Conservation (phyloP, 2,329 filamentous ascomycete genomes). For the Pleoardoris graminearum region DNA sequence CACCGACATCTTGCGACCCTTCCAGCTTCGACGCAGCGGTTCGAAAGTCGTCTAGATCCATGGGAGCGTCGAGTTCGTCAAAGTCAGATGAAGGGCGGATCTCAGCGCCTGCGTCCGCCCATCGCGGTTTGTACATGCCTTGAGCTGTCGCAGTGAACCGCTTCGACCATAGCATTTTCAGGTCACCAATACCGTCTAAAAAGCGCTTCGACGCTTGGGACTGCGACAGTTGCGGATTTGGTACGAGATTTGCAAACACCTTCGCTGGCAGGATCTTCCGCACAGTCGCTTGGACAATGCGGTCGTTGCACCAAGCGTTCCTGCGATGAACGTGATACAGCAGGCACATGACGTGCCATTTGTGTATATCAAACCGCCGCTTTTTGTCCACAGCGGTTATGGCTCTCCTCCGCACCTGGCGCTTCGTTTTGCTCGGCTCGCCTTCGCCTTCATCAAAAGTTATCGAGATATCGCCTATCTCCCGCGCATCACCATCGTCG, state of each 20-base stretch:
- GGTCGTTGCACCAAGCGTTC: conserved; percentile 88
- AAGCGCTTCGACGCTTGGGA: conserved; percentile 77
- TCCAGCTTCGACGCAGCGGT: conserved; percentile 68
- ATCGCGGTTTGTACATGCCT: conserved; percentile 56
- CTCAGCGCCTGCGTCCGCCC: conserved; percentile 70
- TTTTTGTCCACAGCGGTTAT: conserved; percentile 61
- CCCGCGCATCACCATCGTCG: conserved; percentile 35
- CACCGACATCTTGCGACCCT: conserved; percentile 87
- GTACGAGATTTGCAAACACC: conserved; percentile 68
- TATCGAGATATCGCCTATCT: conserved; percentile 46
- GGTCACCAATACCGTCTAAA: conserved; percentile 74
- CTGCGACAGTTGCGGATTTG: conserved; percentile 68
- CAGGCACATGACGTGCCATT: conserved; percentile 80
- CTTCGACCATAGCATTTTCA: conserved; percentile 66
- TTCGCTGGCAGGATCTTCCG: conserved; percentile 65
- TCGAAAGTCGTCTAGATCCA: conserved; percentile 74
- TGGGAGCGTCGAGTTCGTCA: conserved; percentile 67
- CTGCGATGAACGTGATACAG: conserved; percentile 75
- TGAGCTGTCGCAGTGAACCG: conserved; percentile 70
- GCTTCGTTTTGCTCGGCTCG: conserved; percentile 36
- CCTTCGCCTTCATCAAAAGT: conserved; percentile 41
- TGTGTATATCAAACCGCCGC: conserved; percentile 76
- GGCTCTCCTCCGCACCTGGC: conserved; percentile 53
- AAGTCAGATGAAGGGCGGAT: conserved; percentile 54
- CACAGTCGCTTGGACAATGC: conserved; percentile 61